phyloP scores from a whole-genome alignment of 164 flowering plant genomes.

The Stephania yunnanensis region DNA sequence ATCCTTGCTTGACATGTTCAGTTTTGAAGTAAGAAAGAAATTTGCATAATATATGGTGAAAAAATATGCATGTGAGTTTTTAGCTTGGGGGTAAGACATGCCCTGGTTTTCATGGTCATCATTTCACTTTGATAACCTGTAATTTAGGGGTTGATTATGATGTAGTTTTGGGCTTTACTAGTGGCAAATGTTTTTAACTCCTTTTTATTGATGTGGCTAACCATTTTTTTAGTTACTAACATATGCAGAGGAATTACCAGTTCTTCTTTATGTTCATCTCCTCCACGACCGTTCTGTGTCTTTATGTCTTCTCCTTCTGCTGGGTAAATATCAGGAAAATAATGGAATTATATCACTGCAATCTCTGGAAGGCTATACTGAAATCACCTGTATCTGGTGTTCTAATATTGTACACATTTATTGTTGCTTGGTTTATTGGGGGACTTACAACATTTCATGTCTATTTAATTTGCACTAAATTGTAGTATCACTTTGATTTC shows the following conservation, averaged over 20 bases:
- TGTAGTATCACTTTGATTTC: no score
- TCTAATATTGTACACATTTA: constrained; percentile 57
- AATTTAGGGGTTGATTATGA: not conserved
- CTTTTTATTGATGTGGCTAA: not conserved
- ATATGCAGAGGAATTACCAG: constrained; percentile 63
- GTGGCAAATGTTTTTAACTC: not conserved
- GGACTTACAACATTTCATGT: constrained; percentile 73
- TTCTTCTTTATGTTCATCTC: constrained; percentile 76
- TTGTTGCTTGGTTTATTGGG: constrained; percentile 73
- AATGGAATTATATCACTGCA: constrained; percentile 28
- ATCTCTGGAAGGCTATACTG: constrained; percentile 45
- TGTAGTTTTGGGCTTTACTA: not conserved
- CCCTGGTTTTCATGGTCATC: no score
- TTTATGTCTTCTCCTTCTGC: constrained; percentile 63
- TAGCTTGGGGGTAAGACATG: no score
- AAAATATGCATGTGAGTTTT: no score
- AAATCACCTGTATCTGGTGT: constrained; percentile 51
- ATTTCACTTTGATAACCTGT: no score
- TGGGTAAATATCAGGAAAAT: constrained; percentile 48
- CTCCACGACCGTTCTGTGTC: constrained; percentile 55
- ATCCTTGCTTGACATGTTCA: no score
- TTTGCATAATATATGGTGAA: no score
- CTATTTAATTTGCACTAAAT: constrained; percentile 57
- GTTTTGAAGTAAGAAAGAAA: no score
- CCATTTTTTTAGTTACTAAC: not conserved